A percentile compares a stretch with the other conserved stretches of the same genome.
Conservation (phyloP, 495 filamentous ascomycete genomes). For the Tuber calosporum region DNA sequence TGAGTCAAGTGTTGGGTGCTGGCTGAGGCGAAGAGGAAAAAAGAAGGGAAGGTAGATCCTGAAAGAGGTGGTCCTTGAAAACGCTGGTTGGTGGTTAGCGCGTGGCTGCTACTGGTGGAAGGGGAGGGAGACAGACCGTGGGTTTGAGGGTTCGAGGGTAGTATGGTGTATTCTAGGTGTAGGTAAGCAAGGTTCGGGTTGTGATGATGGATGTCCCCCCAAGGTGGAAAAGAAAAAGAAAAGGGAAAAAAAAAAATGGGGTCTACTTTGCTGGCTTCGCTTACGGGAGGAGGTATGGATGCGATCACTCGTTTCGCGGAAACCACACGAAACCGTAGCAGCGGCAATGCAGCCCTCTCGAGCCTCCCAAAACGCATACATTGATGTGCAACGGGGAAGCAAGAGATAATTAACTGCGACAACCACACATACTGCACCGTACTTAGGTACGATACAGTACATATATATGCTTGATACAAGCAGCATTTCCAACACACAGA, state of each 20-base stretch:
- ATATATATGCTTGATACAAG: background rate
- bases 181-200: background rate
- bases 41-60: background rate
- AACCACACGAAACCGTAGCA: background rate
- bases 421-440: background rate
- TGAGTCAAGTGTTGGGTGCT: background rate
- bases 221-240: background rate
- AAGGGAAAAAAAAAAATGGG: background rate
- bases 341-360: background rate
- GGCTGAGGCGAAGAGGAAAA: background rate
- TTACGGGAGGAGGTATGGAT: background rate
- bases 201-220: background rate
- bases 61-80: background rate
- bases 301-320: slow-evolving; percentile 4
- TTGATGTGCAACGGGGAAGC: background rate
- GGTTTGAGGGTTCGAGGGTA: background rate
- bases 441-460: background rate
- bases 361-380: background rate
- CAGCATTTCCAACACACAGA: background rate
- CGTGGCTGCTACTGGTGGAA: background rate
- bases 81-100: background rate
- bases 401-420: background rate
- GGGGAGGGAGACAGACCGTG: background rate
- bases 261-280: background rate
- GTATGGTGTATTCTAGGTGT: background rate